Evolutionary conservation across 1,284 basidiomycete genomes (phyloP), one percentile per base, ranked within the genome.

Genomic region (Sporisorium reilianum): DNA sequence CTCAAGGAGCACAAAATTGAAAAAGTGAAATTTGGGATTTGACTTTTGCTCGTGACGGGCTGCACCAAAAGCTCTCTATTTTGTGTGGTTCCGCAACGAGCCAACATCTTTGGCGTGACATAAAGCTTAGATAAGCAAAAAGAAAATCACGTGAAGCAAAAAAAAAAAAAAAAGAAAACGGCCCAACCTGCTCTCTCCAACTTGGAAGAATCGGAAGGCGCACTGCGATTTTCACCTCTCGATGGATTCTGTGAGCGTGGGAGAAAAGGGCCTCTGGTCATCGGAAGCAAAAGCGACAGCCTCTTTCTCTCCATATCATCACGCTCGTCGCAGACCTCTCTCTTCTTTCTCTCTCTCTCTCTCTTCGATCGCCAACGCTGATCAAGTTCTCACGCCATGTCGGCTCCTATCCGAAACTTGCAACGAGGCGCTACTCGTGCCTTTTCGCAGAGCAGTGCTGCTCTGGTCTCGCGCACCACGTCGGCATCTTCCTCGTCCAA

Each of bases 381-480:
- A 34, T n/a, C 38, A 44, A 7, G 7, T 62, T 62, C 59, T 12
- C 65, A 68, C 65, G 65, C 55, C 55, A 70, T 70, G 67, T 70
- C 67, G 67, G 62, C 67, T 54, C 34, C 67, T 23, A 70, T 70
- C 62, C 67, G 67, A 57, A 70, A 51, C 54, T 36, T 64, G 54
- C 67, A 64, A 32, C 40, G 67, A 32, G 61, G 57, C 38, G 61
- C 62, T 34, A 30, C 55, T 36, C 67, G 67, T 32, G 62, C 67
- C 18, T 64, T 64, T 41, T 64, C 67, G 12, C 53, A 64, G 22
- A 61, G 57, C 57, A 61, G 54, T 40, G 46, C 57, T 32, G 44
- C 62, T 25, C 50, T 23, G 0, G 54, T 54, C 14, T 57, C 57
- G 30, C 54, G 57, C 38, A 49, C 22, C 30, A 44, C 32, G 26